A percentile compares a stretch with the other conserved stretches of the same genome.
phyloP scores from a whole-genome alignment of 75 land plant species.

The Chamaecyparis obtusa region DNA sequence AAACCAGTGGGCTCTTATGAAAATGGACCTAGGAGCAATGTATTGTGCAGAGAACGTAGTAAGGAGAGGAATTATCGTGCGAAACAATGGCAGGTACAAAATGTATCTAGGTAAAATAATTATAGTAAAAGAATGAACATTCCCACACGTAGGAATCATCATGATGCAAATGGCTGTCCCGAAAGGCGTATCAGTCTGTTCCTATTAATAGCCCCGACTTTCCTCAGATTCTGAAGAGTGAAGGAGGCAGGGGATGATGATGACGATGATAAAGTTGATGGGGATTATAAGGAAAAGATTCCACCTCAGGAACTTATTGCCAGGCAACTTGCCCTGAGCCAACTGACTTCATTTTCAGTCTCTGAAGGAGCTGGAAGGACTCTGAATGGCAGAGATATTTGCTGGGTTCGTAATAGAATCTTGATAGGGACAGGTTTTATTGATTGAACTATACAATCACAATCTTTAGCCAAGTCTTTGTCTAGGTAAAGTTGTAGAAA shows the following conservation, averaged over 20 bases:
- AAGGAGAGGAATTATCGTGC: not conserved
- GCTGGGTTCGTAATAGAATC: conserved; percentile 72
- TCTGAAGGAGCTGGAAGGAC: conserved; percentile 82
- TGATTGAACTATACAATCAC: conserved; percentile 19
- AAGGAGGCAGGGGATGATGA: no score
- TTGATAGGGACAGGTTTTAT: conserved; percentile 65
- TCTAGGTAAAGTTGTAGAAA: not conserved
- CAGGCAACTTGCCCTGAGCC: conserved; percentile 45
- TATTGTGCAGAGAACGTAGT: not conserved
- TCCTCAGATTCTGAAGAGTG: conserved; percentile 27
- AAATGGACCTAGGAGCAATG: not conserved
- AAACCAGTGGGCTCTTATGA: not conserved
- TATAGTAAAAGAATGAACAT: not conserved
- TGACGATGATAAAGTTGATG: conserved; percentile 12
- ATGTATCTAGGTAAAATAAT: not conserved
- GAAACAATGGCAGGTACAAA: no score
- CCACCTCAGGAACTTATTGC: conserved; percentile 77
- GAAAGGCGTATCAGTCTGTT: conserved; percentile 42
- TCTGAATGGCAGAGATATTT: conserved; percentile 77
- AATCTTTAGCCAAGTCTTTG: not conserved
- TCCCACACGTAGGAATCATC: not conserved
- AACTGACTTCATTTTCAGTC: conserved; percentile 60
- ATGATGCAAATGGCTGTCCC: not conserved
- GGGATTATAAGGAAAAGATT: conserved; percentile 29
- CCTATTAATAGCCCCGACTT: conserved; percentile 73